A percentile compares a stretch with the other conserved stretches of the same genome.
Evolutionary conservation across 2,329 filamentous ascomycete genomes (phyloP).

Genomic region (Shiraia sp.): DNA sequence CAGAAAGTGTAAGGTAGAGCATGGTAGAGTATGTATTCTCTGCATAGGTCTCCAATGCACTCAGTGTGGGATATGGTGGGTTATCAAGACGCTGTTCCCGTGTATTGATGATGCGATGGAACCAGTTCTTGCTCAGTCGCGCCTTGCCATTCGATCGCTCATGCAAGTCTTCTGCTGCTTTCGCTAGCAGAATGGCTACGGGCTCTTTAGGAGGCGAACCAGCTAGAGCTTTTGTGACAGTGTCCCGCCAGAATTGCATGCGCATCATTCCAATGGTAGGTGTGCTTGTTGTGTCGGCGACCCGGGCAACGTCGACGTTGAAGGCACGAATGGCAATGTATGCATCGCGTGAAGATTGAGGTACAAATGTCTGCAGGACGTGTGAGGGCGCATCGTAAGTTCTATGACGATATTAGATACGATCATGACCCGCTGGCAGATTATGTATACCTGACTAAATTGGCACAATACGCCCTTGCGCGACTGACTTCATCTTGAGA

Average conservation of each 20-base stretch:
- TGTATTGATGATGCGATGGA: slow-evolving; percentile 73
- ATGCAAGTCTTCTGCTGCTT: slow-evolving; percentile 65
- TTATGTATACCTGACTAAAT: slow-evolving; percentile 57
- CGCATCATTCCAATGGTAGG: slow-evolving; percentile 86
- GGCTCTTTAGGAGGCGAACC: slow-evolving; percentile 85
- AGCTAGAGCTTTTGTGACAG: slow-evolving; percentile 75
- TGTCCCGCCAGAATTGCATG: slow-evolving; percentile 93
- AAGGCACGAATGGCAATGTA: slow-evolving; percentile 90
- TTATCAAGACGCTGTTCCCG: slow-evolving; percentile 84
- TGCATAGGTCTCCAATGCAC: slow-evolving; percentile 80
- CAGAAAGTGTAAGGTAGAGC: slow-evolving; percentile 82
- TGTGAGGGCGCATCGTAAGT: slow-evolving; percentile 89
- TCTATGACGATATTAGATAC: slow-evolving; percentile 50
- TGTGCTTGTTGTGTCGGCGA: slow-evolving; percentile 87
- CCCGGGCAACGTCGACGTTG: slow-evolving; percentile 87
- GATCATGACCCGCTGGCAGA: slow-evolving; percentile 31
- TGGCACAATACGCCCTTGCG: slow-evolving; percentile 62
- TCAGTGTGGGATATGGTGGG: slow-evolving; percentile 74
- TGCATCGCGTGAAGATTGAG: slow-evolving; percentile 71
- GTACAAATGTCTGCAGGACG: slow-evolving; percentile 83
- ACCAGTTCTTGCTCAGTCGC: slow-evolving; percentile 61
- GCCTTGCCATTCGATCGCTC: slow-evolving; percentile 51
- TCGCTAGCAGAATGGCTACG: slow-evolving; percentile 80
- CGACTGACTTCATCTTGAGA: slow-evolving; percentile 56
- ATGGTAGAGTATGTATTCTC: slow-evolving; percentile 95